These are phyloP conservation scores for Thalassiosira hispida DNA, from an alignment of 352 stramenopile species.

Conservation along the genomic window DNA sequence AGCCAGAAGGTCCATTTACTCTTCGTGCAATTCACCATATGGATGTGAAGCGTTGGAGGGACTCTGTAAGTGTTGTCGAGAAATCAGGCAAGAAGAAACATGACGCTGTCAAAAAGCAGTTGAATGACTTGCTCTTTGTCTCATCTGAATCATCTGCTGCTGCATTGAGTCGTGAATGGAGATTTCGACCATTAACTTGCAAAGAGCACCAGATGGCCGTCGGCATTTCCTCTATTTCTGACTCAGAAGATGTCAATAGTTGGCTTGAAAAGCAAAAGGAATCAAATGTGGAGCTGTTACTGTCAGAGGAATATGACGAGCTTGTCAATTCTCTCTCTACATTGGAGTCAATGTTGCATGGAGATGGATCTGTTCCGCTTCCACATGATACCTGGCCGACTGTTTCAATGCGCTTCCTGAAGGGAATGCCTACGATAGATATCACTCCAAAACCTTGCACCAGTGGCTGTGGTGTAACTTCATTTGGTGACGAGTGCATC, in stretches of 20 bases:
- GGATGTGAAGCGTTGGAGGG: conserved; percentile 45
- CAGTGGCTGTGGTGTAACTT: conserved; percentile 15
- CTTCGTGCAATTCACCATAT: conserved; percentile 34
- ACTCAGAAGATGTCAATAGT: conserved; percentile 10
- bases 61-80: conserved; percentile 24
- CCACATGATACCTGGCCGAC: not conserved
- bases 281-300: conserved; percentile 45
- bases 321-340: conserved; percentile 34
- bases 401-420: conserved; percentile 8
- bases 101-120: conserved; percentile 27
- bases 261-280: conserved; percentile 30
- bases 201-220: conserved; percentile 33
- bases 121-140: conserved; percentile 38
- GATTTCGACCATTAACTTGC: conserved; percentile 36
- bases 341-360: conserved; percentile 43
- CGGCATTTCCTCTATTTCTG: conserved; percentile 20
- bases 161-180: conserved; percentile 25
- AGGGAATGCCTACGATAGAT: not conserved
- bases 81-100: conserved; percentile 34
- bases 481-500: conserved; percentile 12
- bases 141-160: not conserved
- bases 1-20: not conserved
- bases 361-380: conserved; percentile 2
- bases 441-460: conserved; percentile 26
- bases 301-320: conserved; percentile 13